phyloP scores from a whole-genome alignment of 768 basidiomycete species.

The Lyophyllum atratum region DNA sequence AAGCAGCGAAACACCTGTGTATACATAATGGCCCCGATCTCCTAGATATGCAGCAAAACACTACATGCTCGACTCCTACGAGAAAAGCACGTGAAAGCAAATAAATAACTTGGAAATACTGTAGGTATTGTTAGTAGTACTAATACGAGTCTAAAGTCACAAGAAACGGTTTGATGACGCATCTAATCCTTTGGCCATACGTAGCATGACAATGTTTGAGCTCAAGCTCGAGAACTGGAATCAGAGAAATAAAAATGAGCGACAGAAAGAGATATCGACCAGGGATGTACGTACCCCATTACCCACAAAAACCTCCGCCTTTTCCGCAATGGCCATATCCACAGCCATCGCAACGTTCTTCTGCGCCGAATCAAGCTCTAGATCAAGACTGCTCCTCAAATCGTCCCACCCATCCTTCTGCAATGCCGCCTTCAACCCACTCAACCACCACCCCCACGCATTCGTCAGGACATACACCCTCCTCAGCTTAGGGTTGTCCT shows the following conservation, averaged over 20 bases:
- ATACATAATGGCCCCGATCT: no score
- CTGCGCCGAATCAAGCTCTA: conserved; percentile 47
- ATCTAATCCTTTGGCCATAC: conserved; percentile 45
- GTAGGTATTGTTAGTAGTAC: not conserved
- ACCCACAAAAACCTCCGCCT: conserved; percentile 60
- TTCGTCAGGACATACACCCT: conserved; percentile 48
- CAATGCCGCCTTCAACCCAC: conserved; percentile 37
- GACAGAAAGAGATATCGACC: not conserved
- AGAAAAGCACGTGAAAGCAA: not conserved
- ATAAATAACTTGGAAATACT: conserved; percentile 1
- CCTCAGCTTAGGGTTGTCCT: conserved; percentile 24
- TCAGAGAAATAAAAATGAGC: not conserved
- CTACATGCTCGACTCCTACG: not conserved
- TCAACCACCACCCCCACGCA: conserved; percentile 45
- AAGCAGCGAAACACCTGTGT: no score
- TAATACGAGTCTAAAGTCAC: conserved; percentile 22
- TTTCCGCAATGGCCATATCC: conserved; percentile 62
- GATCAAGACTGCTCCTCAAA: conserved; percentile 41
- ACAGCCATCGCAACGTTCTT: conserved; percentile 50
- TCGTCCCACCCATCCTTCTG: conserved; percentile 52
- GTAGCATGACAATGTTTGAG: conserved; percentile 50
- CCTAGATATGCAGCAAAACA: no score
- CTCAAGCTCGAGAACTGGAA: conserved; percentile 49
- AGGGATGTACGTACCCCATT: conserved; percentile 65
- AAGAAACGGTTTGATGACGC: conserved; percentile 41